Conservation (phyloP, 495 filamentous ascomycete genomes). For the Xeromyces bisporus region DNA sequence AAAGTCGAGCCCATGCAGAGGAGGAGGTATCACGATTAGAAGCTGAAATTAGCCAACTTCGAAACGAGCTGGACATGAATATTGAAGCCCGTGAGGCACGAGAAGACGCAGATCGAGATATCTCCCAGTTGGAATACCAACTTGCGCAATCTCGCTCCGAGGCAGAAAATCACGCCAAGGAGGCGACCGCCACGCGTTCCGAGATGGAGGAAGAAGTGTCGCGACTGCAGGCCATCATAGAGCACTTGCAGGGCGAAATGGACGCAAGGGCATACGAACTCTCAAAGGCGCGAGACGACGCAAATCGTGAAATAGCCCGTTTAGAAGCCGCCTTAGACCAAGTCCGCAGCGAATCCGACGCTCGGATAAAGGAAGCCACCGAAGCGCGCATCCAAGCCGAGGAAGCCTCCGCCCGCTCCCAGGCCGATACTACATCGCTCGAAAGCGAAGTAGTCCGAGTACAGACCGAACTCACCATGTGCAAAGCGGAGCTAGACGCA, state of each 20-base stretch:
- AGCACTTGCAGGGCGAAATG: slow-evolving; percentile 3
- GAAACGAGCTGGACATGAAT: background rate
- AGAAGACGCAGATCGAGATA: background rate
- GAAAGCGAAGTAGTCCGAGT: slow-evolving; percentile 72
- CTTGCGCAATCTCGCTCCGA: slow-evolving; percentile 3
- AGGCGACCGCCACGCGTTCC: slow-evolving; percentile 3
- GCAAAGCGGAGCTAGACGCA: slow-evolving; percentile 85
- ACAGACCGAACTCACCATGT: slow-evolving; percentile 81
- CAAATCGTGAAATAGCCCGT: slow-evolving; percentile 7
- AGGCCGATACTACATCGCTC: slow-evolving; percentile 50
- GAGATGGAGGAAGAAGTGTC: slow-evolving; percentile 6
- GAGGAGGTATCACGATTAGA: too few species aligned
- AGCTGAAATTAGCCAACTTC: too few species aligned
- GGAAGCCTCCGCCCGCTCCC: slow-evolving; percentile 34
- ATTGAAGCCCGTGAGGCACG: background rate
- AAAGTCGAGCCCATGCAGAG: too few species aligned
- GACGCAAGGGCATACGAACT: slow-evolving; percentile 1
- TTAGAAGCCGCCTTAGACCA: slow-evolving; percentile 10
- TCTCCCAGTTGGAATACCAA: background rate
- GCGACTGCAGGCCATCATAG: slow-evolving; percentile 8
- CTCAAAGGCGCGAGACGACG: slow-evolving; percentile 1
- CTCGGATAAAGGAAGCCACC: slow-evolving; percentile 12
- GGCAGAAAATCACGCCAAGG: background rate
- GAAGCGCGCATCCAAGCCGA: slow-evolving; percentile 18
- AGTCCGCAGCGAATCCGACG: slow-evolving; percentile 10